phyloP scores from a whole-genome alignment of 176 grass and related monocot genomes.

The Bolboschoenus planiculmis region DNA sequence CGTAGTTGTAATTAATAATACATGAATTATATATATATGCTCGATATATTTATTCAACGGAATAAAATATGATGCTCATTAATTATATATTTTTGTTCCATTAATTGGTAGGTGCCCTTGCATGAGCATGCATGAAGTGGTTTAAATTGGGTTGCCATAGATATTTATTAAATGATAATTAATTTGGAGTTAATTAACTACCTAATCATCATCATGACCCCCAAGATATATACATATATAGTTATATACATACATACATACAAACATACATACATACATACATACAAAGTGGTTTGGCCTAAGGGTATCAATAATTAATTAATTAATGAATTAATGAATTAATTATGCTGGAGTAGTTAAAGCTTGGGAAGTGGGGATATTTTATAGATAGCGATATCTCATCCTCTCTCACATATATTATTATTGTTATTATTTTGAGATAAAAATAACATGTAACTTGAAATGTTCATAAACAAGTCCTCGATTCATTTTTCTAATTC shows the following conservation, averaged over 20 bases:
- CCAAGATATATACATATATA: not conserved
- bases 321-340: not conserved
- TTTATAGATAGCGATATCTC: constrained; percentile 1
- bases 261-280: too few species aligned
- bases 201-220: not conserved
- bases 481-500: too few species aligned
- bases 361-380: not conserved
- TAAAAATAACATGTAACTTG: too few species aligned
- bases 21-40: too few species aligned
- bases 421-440: too few species aligned
- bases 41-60: not conserved
- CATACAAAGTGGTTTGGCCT: not conserved
- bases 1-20: too few species aligned
- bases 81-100: too few species aligned
- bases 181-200: not conserved
- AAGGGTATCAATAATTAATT: not conserved
- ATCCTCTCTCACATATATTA: not conserved
- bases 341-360: not conserved
- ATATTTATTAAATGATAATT: not conserved
- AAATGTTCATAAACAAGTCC: too few species aligned
- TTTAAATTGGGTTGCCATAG: not conserved
- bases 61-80: not conserved
- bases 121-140: not conserved
- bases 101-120: not conserved
- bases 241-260: too few species aligned